Percentiles rank a stretch among this genome's conserved stretches.
Conservation (phyloP, 2,329 filamentous ascomycete species). For the Diaporthe capsici region DNA sequence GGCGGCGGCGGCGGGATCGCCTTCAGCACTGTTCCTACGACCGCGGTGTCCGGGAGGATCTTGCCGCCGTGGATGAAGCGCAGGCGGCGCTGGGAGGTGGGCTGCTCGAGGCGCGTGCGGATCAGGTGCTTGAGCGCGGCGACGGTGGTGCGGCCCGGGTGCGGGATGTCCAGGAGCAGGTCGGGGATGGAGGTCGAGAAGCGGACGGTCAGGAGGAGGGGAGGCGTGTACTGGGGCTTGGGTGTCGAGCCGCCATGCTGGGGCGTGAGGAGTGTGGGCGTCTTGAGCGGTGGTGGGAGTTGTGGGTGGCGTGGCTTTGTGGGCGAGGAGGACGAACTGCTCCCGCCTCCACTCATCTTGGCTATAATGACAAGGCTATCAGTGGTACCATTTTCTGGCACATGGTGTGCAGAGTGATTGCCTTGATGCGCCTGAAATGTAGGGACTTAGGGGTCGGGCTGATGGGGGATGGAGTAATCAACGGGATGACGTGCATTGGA, state of each 20-base stretch:
- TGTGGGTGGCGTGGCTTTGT: conserved; percentile 27
- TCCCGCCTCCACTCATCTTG: conserved; percentile 38
- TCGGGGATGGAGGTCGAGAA: conserved; percentile 91
- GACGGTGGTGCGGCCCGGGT: conserved; percentile 78
- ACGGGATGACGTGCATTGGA: not conserved
- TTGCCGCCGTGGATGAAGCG: conserved; percentile 93
- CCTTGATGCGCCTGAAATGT: not conserved
- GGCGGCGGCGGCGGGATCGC: conserved; percentile 69
- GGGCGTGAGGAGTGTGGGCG: conserved; percentile 7
- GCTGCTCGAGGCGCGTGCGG: conserved; percentile 75
- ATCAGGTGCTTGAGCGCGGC: conserved; percentile 87
- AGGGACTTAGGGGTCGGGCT: not conserved
- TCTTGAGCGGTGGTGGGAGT: conserved; percentile 29
- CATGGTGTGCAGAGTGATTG: not conserved
- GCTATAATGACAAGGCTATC: conserved; percentile 5
- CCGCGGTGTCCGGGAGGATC: conserved; percentile 81
- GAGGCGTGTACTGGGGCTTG: conserved; percentile 46
- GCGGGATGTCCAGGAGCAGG: conserved; percentile 81
- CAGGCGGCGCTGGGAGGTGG: conserved; percentile 77
- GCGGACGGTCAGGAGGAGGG: conserved; percentile 85
- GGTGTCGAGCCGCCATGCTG: conserved; percentile 31
- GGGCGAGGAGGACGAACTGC: conserved; percentile 37
- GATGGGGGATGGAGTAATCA: not conserved
- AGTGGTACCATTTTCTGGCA: conserved; percentile 13
- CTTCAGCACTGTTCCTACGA: conserved; percentile 78